These are phyloP conservation scores for Prunella vulgaris DNA, from an alignment of 257 asterid species.

Conservation along the genomic window DNA sequence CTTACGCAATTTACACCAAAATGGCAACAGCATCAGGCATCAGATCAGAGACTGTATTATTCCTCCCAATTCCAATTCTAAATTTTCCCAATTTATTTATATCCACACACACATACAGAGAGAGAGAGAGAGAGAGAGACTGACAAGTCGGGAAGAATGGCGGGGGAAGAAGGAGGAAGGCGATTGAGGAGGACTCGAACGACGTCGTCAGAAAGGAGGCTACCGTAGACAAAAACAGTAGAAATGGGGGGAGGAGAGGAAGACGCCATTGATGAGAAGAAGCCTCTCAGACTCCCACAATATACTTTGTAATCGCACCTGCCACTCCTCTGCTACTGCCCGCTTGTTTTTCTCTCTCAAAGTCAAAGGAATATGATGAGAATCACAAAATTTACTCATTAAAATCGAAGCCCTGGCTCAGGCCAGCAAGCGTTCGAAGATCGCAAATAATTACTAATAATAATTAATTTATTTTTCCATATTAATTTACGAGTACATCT, in stretches of 20 bases:
- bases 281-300: not conserved
- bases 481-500: too few species aligned
- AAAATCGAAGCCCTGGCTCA: too few species aligned
- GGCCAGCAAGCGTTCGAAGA: too few species aligned
- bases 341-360: too few species aligned
- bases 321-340: too few species aligned
- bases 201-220: slow-evolving; percentile 90
- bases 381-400: too few species aligned
- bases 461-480: too few species aligned
- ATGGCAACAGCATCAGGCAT: not conserved
- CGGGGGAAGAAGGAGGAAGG: slow-evolving; percentile 35
- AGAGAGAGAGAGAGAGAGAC: slow-evolving; percentile 18
- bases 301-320: too few species aligned
- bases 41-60: slow-evolving; percentile 1
- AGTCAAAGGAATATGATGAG: too few species aligned
- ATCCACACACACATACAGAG: not conserved
- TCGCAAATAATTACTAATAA: too few species aligned
- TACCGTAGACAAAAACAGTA: slow-evolving; percentile 89
- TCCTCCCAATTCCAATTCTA: not conserved
- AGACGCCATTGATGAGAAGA: slow-evolving; percentile 19
- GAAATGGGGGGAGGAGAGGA: slow-evolving; percentile 21
- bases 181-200: slow-evolving; percentile 59
- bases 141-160: slow-evolving; percentile 31
- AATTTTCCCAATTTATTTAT: not conserved
- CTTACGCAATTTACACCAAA: not conserved